Evolutionary conservation across 1,284 basidiomycete species (phyloP), one percentile per base, ranked within the genome.

Genomic region (Tausonia pullulans): DNA sequence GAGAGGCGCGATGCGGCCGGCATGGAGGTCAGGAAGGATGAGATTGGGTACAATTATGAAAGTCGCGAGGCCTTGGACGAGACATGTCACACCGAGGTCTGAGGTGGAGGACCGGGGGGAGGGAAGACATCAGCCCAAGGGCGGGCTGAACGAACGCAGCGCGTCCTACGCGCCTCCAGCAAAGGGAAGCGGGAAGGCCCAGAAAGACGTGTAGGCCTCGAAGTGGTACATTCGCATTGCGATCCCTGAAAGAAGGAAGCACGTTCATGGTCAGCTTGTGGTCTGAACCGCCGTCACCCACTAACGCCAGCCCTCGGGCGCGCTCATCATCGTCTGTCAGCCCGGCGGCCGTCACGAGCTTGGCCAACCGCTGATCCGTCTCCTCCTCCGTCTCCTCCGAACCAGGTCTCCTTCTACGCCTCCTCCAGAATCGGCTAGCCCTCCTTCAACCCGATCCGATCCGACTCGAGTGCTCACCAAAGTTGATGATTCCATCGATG

Each of bases 41-140:
- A 64, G 57, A 10, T 46, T 54, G 6, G 63, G 58, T 39, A 64
- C 63, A 27, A 64, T 64, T 39, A 64, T 39, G 57, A 56, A 53
- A 3, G 49, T 59, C 44, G 58, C 53, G 7, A 63, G 45, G 7
- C 65, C 65, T 51, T 66, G 65, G 44, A 66, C 61, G 16, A 66
- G 61, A 40, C 61, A 63, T 7, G 65, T 66, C n/a, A 66, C 61
- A 11, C 61, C 65, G 41, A 62, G 61, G 41, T 66, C 65, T 64
- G 40, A 48, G 48, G 16, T n/a, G 44, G n/a, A 16, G 16, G 27
- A 27, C 27, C 27, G 27, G 27, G 27, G 27, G 27, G 27, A 27
- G 27, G 27, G 27, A 27, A 27, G 27, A 27, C 27, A 27, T 27
- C 27, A 27, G 27, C 27, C 27, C 27, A 27, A 27, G 27, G 27